These are phyloP conservation scores for Protomyces arabidopsidicola DNA, from an alignment of 1,139 yeast genomes.

Conservation along the genomic window DNA sequence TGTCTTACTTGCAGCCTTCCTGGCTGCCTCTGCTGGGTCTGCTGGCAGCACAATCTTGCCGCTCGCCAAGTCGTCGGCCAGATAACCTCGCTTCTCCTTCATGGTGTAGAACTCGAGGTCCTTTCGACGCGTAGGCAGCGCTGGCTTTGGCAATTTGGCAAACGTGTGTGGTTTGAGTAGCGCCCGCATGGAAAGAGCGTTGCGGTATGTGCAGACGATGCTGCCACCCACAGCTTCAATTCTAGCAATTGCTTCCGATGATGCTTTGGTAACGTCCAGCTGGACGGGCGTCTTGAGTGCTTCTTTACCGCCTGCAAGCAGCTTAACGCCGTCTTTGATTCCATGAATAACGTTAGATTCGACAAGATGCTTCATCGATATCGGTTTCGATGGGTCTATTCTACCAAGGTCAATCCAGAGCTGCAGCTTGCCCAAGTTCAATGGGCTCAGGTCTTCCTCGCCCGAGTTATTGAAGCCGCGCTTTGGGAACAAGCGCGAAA, in stretches of 20 bases:
- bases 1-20: not conserved
- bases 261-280: constrained; percentile 79
- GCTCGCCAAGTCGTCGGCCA: constrained; percentile 40
- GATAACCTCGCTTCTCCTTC: constrained; percentile 69
- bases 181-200: constrained; percentile 52
- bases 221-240: constrained; percentile 70
- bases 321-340: constrained; percentile 72
- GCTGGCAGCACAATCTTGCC: not conserved
- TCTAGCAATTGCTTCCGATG: constrained; percentile 63
- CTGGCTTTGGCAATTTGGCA: constrained; percentile 59
- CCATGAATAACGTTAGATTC: constrained; percentile 71
- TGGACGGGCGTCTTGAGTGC: constrained; percentile 51
- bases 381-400: constrained; percentile 53
- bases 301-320: constrained; percentile 64
- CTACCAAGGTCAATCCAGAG: constrained; percentile 42
- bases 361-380: constrained; percentile 67
- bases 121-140: constrained; percentile 80
- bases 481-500: constrained; percentile 81
- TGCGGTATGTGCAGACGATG: constrained; percentile 66
- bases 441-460: constrained; percentile 39
- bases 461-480: constrained; percentile 65
- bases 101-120: constrained; percentile 74
- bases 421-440: constrained; percentile 61
- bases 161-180: constrained; percentile 72
- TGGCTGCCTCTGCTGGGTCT: not conserved